A percentile compares a stretch with the other conserved stretches of the same genome.
Evolutionary conservation across 495 filamentous ascomycete genomes (phyloP).

Genomic region (Gamarada debralockiae): DNA sequence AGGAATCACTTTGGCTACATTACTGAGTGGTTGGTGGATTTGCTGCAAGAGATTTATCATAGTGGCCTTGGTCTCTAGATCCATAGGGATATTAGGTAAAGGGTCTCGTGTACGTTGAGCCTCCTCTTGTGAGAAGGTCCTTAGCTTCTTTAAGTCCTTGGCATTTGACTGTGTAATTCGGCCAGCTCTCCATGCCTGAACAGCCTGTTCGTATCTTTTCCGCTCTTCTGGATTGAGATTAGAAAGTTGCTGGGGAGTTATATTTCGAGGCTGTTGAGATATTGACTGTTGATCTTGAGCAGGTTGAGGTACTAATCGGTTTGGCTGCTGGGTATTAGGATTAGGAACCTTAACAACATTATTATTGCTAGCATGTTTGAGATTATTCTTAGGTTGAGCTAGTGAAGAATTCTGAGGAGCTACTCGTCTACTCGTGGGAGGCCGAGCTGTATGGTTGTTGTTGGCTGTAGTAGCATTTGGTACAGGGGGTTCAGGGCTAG

Average conservation of each 20-base stretch:
- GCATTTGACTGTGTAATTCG: background rate
- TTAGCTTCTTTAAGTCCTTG: conserved; percentile 8
- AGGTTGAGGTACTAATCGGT: conserved; percentile 12
- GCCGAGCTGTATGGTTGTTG: conserved; percentile 11
- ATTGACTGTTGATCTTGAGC: conserved; percentile 22
- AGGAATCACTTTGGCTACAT: conserved; percentile 31
- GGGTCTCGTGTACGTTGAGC: conserved; percentile 20
- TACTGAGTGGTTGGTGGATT: conserved; percentile 28
- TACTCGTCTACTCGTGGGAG: conserved; percentile 3
- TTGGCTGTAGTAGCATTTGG: conserved; percentile 2
- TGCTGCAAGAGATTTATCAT: conserved; percentile 29
- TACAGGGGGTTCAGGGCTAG: conserved; percentile 1
- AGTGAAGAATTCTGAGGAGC: conserved; percentile 23
- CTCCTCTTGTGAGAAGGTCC: conserved; percentile 19
- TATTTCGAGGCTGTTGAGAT: conserved; percentile 25
- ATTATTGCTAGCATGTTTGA: conserved; percentile 55
- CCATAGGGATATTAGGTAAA: conserved; percentile 36
- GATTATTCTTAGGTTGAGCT: conserved; percentile 37
- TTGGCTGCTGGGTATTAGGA: conserved; percentile 35
- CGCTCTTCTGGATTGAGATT: conserved; percentile 39
- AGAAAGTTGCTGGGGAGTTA: conserved; percentile 51
- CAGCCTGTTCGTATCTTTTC: conserved; percentile 25
- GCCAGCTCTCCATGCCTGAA: conserved; percentile 5
- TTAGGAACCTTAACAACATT: conserved; percentile 57
- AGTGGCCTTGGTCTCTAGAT: conserved; percentile 30